Evolutionary conservation across 2,329 filamentous ascomycete species (phyloP).

Genomic region (Cladosporium phlei): DNA sequence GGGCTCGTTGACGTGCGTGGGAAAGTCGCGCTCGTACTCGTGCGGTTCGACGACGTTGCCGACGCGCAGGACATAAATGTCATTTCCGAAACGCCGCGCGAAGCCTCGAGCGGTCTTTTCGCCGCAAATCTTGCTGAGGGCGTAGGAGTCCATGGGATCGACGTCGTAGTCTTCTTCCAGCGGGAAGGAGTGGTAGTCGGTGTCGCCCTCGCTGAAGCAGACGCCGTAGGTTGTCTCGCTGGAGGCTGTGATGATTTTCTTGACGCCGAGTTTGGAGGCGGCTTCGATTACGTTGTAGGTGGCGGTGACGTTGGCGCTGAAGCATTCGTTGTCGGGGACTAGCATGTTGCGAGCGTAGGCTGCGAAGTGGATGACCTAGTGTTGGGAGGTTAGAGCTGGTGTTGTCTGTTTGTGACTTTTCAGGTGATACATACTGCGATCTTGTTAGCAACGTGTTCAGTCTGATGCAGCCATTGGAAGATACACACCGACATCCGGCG

Average conservation of each 20-base stretch:
- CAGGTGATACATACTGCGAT: too few relatives aligned
- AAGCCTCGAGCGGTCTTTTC: slow-evolving; percentile 56
- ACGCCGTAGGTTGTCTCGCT: slow-evolving; percentile 59
- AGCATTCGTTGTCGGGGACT: slow-evolving; percentile 57
- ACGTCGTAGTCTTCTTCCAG: slow-evolving; percentile 56
- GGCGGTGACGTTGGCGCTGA: slow-evolving; percentile 50
- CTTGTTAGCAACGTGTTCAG: too few relatives aligned
- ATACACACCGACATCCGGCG: slow-evolving; percentile 56
- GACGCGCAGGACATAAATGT: slow-evolving; percentile 59
- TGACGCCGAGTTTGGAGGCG: slow-evolving; percentile 56
- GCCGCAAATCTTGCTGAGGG: slow-evolving; percentile 55
- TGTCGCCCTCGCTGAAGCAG: slow-evolving; percentile 56
- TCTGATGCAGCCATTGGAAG: too few relatives aligned
- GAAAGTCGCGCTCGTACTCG: slow-evolving; percentile 54
- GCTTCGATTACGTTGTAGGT: slow-evolving; percentile 62
- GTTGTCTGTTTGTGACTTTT: too few relatives aligned
- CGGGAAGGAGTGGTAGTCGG: slow-evolving; percentile 54
- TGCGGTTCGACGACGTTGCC: slow-evolving; percentile 59
- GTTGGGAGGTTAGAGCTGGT: too few relatives aligned
- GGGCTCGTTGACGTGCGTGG: slow-evolving; percentile 47
- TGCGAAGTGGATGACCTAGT: slow-evolving; percentile 61
- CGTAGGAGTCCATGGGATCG: slow-evolving; percentile 59
- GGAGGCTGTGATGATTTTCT: slow-evolving; percentile 58
- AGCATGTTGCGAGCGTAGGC: slow-evolving; percentile 58
- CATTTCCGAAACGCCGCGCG: slow-evolving; percentile 50